A percentile compares a stretch with the other conserved stretches of the same genome.
These are phyloP conservation scores for Penstemon barbatus DNA, from an alignment of 257 asterid species.

Conservation along the genomic window DNA sequence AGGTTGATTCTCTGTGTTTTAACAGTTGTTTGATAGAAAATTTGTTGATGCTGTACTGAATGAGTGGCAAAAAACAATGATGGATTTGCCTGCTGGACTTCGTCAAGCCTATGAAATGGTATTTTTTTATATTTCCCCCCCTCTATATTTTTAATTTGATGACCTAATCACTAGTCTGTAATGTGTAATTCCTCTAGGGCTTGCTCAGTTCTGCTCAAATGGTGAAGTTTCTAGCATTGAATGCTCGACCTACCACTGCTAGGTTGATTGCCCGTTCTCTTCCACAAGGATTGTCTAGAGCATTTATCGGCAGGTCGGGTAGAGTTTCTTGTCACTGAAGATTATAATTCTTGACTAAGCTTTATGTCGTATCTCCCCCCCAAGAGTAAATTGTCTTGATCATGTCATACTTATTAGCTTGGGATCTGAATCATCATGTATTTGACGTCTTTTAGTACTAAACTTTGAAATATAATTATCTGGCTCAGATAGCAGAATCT, in stretches of 20 bases:
- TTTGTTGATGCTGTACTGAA: slow-evolving; percentile 91
- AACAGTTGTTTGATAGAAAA: slow-evolving; percentile 83
- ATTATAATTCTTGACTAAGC: too few species aligned
- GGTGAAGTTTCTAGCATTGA: slow-evolving; percentile 75
- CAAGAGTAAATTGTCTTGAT: slow-evolving; percentile 4
- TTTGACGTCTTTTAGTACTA: slow-evolving; percentile 2
- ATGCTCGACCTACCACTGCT: slow-evolving; percentile 90
- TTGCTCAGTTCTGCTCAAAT: slow-evolving; percentile 95
- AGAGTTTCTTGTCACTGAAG: too few species aligned
- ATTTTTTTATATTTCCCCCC: slow-evolving; percentile 9
- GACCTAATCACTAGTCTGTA: slow-evolving; percentile 26
- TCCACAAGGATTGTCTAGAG: slow-evolving; percentile 85
- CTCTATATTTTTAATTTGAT: slow-evolving; percentile 7
- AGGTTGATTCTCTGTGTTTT: slow-evolving; percentile 20
- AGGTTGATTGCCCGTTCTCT: slow-evolving; percentile 84
- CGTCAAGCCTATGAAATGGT: slow-evolving; percentile 99
- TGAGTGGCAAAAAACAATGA: slow-evolving; percentile 98
- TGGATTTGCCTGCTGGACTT: slow-evolving; percentile 97
- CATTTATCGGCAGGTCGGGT: slow-evolving; percentile 85
- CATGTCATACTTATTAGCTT: not conserved
- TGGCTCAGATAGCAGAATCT: slow-evolving; percentile 13
- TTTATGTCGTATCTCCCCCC: not conserved
- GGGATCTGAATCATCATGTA: not conserved
- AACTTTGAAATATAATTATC: not conserved
- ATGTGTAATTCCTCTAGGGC: slow-evolving; percentile 59